Conservation (phyloP, 148 eudicot genomes). For the Fagopyrum homotropicum region DNA sequence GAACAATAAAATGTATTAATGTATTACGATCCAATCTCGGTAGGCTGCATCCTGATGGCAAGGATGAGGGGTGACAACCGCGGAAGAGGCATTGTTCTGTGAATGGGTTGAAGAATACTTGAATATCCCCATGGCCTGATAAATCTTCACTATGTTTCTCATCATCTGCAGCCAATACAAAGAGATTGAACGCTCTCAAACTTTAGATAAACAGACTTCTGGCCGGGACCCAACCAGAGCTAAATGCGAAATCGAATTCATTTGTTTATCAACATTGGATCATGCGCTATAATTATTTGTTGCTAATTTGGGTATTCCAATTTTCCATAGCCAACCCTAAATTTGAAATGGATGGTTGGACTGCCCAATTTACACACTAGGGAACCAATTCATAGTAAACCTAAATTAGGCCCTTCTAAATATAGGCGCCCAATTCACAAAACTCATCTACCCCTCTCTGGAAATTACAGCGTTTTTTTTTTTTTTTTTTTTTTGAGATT, state of each 20-base stretch:
- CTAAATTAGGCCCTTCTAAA: neutral
- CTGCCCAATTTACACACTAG: neutral
- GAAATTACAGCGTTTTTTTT: no score
- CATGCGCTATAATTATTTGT: conserved; percentile 1
- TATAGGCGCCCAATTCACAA: neutral
- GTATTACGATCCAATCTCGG: conserved; percentile 29
- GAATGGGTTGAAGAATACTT: conserved; percentile 24
- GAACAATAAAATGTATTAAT: no score
- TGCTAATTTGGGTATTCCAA: neutral
- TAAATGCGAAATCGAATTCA: neutral
- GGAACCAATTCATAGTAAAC: neutral
- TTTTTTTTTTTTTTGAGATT: no score
- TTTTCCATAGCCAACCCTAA: neutral
- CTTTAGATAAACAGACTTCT: no score
- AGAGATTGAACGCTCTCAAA: neutral
- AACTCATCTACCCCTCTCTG: no score
- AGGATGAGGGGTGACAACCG: conserved; percentile 31
- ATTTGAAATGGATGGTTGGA: neutral
- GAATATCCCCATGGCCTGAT: conserved; percentile 26
- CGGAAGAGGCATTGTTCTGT: conserved; percentile 15
- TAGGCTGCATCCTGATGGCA: conserved; percentile 23
- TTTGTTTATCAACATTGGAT: conserved; percentile 6
- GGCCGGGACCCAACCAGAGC: neutral
- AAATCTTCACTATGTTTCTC: conserved; percentile 23
- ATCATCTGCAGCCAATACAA: conserved; percentile 21